Conservation (phyloP, 495 filamentous ascomycete species). For the Penicillium atrosanguineum region DNA sequence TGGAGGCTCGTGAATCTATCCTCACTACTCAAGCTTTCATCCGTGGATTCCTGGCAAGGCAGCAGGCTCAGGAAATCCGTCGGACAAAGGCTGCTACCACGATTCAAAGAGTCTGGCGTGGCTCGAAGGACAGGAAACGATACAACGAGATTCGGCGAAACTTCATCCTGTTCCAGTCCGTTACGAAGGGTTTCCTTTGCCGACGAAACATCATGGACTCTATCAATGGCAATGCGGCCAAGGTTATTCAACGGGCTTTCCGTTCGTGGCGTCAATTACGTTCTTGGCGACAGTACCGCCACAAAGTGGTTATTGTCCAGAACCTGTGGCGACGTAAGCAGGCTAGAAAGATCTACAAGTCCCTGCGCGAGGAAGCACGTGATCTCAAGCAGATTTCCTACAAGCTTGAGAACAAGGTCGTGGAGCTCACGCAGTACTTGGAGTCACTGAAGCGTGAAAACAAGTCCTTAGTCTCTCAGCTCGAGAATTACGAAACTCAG, state of each 20-base stretch:
- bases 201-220: slow-evolving; percentile 89
- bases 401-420: slow-evolving; percentile 98
- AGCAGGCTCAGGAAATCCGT: slow-evolving; percentile 75
- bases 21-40: slow-evolving; percentile 72
- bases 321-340: slow-evolving; percentile 87
- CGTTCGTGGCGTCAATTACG: slow-evolving; percentile 73
- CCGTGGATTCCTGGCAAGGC: slow-evolving; percentile 73
- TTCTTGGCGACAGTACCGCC: slow-evolving; percentile 83
- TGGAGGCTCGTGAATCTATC: slow-evolving; percentile 80
- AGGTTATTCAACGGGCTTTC: slow-evolving; percentile 88
- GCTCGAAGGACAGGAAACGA: slow-evolving; percentile 75
- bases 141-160: slow-evolving; percentile 76
- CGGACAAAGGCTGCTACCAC: slow-evolving; percentile 83
- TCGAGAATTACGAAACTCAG: slow-evolving; percentile 95
- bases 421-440: slow-evolving; percentile 92
- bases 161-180: slow-evolving; percentile 80
- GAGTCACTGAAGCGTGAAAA: slow-evolving; percentile 91
- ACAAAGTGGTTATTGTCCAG: slow-evolving; percentile 85
- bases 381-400: slow-evolving; percentile 99
- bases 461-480: slow-evolving; percentile 79
- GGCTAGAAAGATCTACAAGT: slow-evolving; percentile 84
- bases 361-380: slow-evolving; percentile 85
- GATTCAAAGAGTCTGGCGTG: slow-evolving; percentile 93
- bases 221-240: slow-evolving; percentile 87
- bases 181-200: slow-evolving; percentile 86